Evolutionary conservation across 805 yeast species (phyloP).

Genomic region (Yamadazyma ubonensis): DNA sequence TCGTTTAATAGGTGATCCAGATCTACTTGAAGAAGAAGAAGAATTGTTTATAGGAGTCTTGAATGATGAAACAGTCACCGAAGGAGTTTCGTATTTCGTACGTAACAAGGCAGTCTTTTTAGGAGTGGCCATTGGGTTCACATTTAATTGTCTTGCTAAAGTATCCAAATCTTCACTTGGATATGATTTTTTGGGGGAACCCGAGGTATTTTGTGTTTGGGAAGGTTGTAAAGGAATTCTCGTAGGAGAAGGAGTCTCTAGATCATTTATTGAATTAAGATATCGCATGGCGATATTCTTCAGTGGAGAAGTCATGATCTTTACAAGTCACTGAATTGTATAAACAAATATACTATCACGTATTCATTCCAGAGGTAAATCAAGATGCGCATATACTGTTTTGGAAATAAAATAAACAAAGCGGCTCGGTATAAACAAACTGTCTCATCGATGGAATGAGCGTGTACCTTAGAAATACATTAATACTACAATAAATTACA

Average conservation of each 20-base stretch:
- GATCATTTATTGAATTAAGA: conserved; percentile 32
- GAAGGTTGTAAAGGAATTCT: conserved; percentile 33
- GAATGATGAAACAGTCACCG: conserved; percentile 43
- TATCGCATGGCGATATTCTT: conserved; percentile 36
- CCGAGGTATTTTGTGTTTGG: conserved; percentile 23
- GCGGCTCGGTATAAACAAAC: conserved; percentile 6
- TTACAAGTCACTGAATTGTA: neutral
- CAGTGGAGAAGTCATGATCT: conserved; percentile 9
- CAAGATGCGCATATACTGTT: conserved; percentile 6
- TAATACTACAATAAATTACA: conserved; percentile 1
- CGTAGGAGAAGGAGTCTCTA: conserved; percentile 18
- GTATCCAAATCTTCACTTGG: conserved; percentile 37
- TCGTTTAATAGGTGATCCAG: conserved; percentile 20
- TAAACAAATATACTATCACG: conserved; percentile 1
- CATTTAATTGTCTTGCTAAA: conserved; percentile 37
- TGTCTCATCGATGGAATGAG: conserved; percentile 1
- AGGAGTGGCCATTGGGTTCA: conserved; percentile 23
- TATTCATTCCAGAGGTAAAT: neutral
- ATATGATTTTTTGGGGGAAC: conserved; percentile 11
- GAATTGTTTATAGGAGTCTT: conserved; percentile 26
- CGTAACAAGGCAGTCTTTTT: conserved; percentile 30
- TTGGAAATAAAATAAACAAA: conserved; percentile 9
- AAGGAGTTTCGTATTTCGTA: conserved; percentile 38
- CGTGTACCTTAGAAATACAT: neutral
- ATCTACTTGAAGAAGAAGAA: conserved; percentile 18